Conservation (phyloP, 805 yeast species). For the Pichia californica region DNA sequence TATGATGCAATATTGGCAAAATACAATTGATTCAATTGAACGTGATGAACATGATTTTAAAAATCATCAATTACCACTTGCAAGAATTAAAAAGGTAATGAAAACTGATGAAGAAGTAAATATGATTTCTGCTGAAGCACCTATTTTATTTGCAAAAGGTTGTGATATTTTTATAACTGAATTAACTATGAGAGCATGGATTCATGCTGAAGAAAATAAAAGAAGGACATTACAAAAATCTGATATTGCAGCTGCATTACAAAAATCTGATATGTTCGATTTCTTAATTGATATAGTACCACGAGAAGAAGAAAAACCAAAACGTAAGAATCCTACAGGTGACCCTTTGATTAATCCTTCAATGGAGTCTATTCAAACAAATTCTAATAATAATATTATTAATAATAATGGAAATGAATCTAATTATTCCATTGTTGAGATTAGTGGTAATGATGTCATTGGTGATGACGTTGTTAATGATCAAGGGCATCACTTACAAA, state of each 20-base stretch:
- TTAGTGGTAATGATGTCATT: background rate
- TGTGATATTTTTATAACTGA: constrained; percentile 97
- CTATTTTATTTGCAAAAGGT: constrained; percentile 94
- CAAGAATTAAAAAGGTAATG: constrained; percentile 96
- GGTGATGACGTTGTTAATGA: background rate
- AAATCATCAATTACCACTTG: constrained; percentile 90
- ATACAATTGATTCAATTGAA: constrained; percentile 85
- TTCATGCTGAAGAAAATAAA: constrained; percentile 94
- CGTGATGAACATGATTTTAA: constrained; percentile 85
- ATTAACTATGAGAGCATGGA: constrained; percentile 98
- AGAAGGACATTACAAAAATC: constrained; percentile 89
- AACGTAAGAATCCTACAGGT: constrained; percentile 19
- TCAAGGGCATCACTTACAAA: too few species aligned
- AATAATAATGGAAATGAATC: constrained; percentile 5
- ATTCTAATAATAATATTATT: too few species aligned
- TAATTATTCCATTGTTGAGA: constrained; percentile 10
- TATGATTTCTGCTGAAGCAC: constrained; percentile 98
- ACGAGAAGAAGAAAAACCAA: constrained; percentile 68
- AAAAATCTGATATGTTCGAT: constrained; percentile 95
- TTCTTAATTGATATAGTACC: constrained; percentile 95
- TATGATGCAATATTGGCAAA: constrained; percentile 98
- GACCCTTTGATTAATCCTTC: too few species aligned
- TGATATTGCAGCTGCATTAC: constrained; percentile 92
- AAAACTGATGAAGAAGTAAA: constrained; percentile 95
- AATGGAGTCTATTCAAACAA: too few species aligned